phyloP scores from a whole-genome alignment of 306 rosid species.

The Vigna angularis region DNA sequence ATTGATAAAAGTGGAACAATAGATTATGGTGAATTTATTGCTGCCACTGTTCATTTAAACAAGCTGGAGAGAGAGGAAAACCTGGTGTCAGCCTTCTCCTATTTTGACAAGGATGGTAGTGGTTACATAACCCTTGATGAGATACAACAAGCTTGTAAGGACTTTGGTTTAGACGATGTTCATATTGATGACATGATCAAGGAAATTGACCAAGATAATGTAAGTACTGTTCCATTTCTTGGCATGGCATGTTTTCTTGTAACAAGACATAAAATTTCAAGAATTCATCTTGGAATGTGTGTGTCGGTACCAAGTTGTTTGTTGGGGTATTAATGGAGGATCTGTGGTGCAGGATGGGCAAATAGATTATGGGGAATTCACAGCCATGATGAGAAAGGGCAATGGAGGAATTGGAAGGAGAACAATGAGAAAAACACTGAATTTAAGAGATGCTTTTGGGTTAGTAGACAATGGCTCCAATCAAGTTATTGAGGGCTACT shows the following conservation, averaged over 20 bases:
- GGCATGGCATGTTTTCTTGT: neutral
- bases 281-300: neutral
- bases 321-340: conserved; percentile 28
- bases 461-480: conserved; percentile 49
- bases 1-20: conserved; percentile 64
- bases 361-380: conserved; percentile 69
- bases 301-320: conserved; percentile 15
- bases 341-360: conserved; percentile 66
- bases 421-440: conserved; percentile 65
- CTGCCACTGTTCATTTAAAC: conserved; percentile 70
- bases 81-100: conserved; percentile 62
- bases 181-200: conserved; percentile 67
- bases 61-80: conserved; percentile 71
- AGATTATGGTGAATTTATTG: conserved; percentile 69
- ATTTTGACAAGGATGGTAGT: conserved; percentile 70
- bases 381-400: conserved; percentile 72
- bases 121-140: conserved; percentile 71
- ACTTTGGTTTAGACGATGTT: conserved; percentile 62
- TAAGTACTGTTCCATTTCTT: conserved; percentile 43
- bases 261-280: too few relatives aligned
- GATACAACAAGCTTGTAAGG: conserved; percentile 71
- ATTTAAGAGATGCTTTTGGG: conserved; percentile 58
- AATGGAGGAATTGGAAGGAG: conserved; percentile 71
- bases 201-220: conserved; percentile 68
- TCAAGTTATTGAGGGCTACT: conserved; percentile 51